Evolutionary conservation across 2,329 filamentous ascomycete species (phyloP), one percentile per base, ranked within the genome.

Genomic region (Piedraia hortae): DNA sequence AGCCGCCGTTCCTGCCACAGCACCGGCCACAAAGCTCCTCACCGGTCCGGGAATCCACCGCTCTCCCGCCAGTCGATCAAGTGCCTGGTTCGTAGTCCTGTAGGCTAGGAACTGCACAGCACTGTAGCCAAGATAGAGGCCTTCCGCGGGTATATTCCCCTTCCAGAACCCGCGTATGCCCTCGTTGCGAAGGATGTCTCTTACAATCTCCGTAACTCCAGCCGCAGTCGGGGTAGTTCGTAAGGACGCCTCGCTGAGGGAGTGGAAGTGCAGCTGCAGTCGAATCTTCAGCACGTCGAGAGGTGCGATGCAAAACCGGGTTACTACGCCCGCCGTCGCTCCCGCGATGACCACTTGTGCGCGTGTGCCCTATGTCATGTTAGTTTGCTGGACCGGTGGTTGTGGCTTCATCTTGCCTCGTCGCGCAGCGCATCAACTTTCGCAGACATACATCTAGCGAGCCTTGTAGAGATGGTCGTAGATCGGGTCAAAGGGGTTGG

Each of bases 241-340:
- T 9, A 20, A 18, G 7, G 47, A 37, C 2, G 75, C 71, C 38
- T 82, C 70, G 35, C 69, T 70, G 28, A 74, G 61, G 21, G 75
- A 78, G 50, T 88, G 72, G 19, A 73, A 63, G 46, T 93, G 85
- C 10, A 97, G 65, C 45, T 97, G 85, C 20, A 93, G 67, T 20
- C 85, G 74, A 48, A 97, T 97, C 54, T 97, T 93, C 50, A 93
- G 66, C 30, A 97, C 85, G 46, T 97, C 85, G 33, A 97, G 71
- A 23, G 85, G 85, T 10, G 85, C 77, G 42, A 93, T 70, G 40
- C 85, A 63, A 54, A 97, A 93, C 43, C 80, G 70, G 24, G 85
- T 85, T 31, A 93, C 65, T 33, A 93, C 60, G 26, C 85, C 85
- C 31, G 85, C 75, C 33, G 62, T 51, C 20, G 59, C 66, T 35